Evolutionary conservation across 108 stramenopile species (phyloP).

Genomic region (Ochromonas danica): DNA sequence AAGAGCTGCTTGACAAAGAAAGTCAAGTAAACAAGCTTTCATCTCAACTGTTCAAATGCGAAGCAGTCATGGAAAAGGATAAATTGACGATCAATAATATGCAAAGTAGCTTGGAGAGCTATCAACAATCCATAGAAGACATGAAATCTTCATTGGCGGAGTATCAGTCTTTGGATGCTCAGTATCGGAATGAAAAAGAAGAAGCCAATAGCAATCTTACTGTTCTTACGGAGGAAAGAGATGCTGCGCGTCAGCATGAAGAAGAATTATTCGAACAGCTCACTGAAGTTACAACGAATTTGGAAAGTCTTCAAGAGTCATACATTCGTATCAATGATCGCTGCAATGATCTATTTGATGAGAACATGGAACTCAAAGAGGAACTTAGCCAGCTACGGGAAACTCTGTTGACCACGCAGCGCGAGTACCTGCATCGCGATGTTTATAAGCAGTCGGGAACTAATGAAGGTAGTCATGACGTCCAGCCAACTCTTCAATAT

Average conservation of each 20-base stretch:
- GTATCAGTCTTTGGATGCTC: background rate
- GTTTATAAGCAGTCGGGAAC: too few species aligned
- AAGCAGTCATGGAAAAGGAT: background rate
- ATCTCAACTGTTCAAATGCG: background rate
- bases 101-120: background rate
- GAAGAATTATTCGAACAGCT: constrained; percentile 52
- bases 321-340: constrained; percentile 52
- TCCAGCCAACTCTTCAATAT: too few species aligned
- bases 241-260: constrained; percentile 50
- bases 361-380: constrained; percentile 19
- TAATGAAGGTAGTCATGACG: too few species aligned
- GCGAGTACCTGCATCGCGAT: too few species aligned
- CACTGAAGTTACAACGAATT: constrained; percentile 42
- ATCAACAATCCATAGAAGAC: background rate
- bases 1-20: background rate
- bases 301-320: constrained; percentile 55
- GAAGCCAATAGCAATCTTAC: background rate
- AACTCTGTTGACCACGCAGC: too few species aligned
- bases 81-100: background rate
- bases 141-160: background rate
- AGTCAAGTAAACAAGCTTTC: background rate
- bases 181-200: background rate
- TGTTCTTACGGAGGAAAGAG: constrained; percentile 37
- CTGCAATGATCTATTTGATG: constrained; percentile 37
- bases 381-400: too few species aligned